Evolutionary conservation across 345 rosid species (phyloP).

Genomic region (Citrus hindsii): DNA sequence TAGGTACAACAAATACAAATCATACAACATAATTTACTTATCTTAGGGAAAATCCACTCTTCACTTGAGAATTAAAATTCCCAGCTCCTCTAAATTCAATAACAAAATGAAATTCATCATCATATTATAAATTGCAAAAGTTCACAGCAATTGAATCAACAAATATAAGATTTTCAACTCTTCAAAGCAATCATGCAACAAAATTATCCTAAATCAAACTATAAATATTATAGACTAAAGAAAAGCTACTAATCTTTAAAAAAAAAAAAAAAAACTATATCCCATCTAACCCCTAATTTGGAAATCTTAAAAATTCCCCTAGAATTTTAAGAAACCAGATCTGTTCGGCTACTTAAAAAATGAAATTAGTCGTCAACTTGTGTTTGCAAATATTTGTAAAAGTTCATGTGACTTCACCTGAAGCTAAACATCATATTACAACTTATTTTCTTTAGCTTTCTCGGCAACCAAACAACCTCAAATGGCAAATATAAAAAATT

Average conservation of each 20-base stretch:
- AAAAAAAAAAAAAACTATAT: not conserved
- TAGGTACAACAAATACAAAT: not conserved
- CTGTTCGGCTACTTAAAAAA: not conserved
- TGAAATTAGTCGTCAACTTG: not conserved
- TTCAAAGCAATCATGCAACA: slow-evolving; percentile 1
- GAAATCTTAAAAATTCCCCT: not conserved
- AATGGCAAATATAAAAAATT: not conserved
- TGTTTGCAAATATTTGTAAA: not conserved
- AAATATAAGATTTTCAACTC: not conserved
- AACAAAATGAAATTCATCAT: not conserved
- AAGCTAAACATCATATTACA: not conserved
- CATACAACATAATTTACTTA: not conserved
- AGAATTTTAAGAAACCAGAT: not conserved
- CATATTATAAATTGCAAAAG: not conserved
- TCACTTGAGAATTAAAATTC: not conserved
- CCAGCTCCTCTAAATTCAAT: not conserved
- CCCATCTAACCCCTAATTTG: slow-evolving; percentile 1
- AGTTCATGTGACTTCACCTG: not conserved
- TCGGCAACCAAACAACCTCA: not conserved
- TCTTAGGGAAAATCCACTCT: not conserved
- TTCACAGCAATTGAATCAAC: not conserved
- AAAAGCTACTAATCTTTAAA: too few relatives aligned
- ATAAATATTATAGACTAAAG: not conserved
- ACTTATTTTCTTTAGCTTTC: not conserved
- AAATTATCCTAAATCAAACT: not conserved